Evolutionary conservation across 2,329 filamentous ascomycete species (phyloP).

Genomic region (Claviceps pazoutovae): DNA sequence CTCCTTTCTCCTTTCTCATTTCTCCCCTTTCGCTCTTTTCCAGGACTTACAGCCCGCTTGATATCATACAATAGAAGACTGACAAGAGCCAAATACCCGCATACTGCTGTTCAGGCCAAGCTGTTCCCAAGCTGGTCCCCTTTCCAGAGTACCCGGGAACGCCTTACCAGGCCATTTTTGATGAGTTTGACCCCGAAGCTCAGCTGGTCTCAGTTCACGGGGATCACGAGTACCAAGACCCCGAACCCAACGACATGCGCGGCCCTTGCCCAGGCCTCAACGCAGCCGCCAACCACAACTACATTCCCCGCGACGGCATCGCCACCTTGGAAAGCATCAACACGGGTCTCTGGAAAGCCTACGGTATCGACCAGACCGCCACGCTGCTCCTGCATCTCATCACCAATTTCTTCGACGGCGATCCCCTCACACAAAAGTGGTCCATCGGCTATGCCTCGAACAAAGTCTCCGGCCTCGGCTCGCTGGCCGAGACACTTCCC

Average conservation of each 20-base stretch:
- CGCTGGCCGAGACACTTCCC: not conserved
- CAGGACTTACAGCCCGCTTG: not conserved
- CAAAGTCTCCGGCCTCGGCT: constrained; percentile 2
- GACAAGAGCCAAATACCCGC: not conserved
- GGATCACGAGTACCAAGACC: not conserved
- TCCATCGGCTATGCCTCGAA: constrained; percentile 6
- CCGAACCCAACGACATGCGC: constrained; percentile 1
- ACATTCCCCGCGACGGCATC: constrained; percentile 17
- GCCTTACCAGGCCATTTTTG: constrained; percentile 1
- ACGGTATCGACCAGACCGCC: constrained; percentile 3
- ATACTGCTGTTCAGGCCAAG: not conserved
- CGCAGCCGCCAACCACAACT: constrained; percentile 20
- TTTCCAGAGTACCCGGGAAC: constrained; percentile 2
- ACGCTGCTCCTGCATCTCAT: constrained; percentile 3
- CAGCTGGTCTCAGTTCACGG: constrained; percentile 1
- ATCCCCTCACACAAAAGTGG: constrained; percentile 3
- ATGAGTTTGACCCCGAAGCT: not conserved
- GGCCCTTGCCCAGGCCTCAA: constrained; percentile 18
- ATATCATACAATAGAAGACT: not conserved
- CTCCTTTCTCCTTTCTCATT: not conserved
- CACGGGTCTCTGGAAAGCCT: constrained; percentile 2
- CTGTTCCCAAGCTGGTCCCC: not conserved
- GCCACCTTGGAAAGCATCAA: constrained; percentile 6
- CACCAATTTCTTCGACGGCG: constrained; percentile 3
- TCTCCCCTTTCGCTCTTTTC: not conserved